Evolutionary conservation across 2,329 filamentous ascomycete genomes (phyloP).

Genomic region (Ophiostoma sp.): DNA sequence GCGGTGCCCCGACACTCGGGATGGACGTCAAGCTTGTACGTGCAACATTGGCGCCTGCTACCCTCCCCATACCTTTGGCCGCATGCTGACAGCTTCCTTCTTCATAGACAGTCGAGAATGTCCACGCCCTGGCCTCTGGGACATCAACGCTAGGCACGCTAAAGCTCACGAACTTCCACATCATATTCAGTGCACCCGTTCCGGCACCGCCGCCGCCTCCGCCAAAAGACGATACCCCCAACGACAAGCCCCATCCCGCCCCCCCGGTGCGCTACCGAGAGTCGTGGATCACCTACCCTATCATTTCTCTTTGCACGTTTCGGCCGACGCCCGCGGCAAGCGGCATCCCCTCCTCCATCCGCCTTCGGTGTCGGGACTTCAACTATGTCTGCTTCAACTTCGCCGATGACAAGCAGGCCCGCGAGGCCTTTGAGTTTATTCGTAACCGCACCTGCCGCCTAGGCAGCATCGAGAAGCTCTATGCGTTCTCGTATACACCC

Average conservation of each 20-base stretch:
- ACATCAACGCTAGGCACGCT: slow-evolving; percentile 52
- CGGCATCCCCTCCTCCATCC: slow-evolving; percentile 71
- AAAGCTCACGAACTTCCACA: slow-evolving; percentile 58
- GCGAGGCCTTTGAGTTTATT: slow-evolving; percentile 84
- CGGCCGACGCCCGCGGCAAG: slow-evolving; percentile 66
- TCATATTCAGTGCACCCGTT: slow-evolving; percentile 46
- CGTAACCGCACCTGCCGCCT: slow-evolving; percentile 74
- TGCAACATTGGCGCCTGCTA: not conserved
- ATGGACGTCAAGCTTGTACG: slow-evolving; percentile 29
- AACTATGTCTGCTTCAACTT: slow-evolving; percentile 92
- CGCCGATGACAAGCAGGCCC: slow-evolving; percentile 62
- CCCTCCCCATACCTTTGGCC: not conserved
- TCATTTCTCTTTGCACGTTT: slow-evolving; percentile 75
- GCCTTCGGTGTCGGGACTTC: slow-evolving; percentile 87
- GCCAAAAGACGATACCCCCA: slow-evolving; percentile 12
- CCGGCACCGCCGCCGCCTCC: slow-evolving; percentile 30
- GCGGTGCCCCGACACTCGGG: slow-evolving; percentile 21
- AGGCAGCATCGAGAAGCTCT: slow-evolving; percentile 77
- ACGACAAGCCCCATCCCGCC: slow-evolving; percentile 11
- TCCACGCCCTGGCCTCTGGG: slow-evolving; percentile 56
- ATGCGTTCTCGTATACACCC: slow-evolving; percentile 82
- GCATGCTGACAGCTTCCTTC: not conserved
- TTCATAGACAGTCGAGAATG: slow-evolving; percentile 48
- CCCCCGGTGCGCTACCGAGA: slow-evolving; percentile 46
- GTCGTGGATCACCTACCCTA: slow-evolving; percentile 91